Conservation (phyloP, 768 basidiomycete species). For the Russula earlei region DNA sequence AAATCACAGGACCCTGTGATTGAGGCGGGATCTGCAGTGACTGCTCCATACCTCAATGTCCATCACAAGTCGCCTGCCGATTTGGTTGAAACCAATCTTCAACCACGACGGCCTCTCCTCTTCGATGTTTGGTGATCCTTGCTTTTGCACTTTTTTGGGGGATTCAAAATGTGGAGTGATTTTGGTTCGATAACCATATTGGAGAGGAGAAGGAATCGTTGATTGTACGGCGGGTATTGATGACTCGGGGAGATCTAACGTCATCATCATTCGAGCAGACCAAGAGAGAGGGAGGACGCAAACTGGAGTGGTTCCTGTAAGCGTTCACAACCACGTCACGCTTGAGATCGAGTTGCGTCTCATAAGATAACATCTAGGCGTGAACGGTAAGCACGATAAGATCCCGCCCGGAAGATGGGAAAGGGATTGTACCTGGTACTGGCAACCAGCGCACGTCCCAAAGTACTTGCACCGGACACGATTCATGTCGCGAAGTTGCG, state of each 20-base stretch:
- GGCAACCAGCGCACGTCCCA: conserved; percentile 84
- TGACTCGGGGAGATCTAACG: conserved; percentile 42
- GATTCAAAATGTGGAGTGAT: conserved; percentile 94
- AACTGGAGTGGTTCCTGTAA: conserved; percentile 66
- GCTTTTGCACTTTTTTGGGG: conserved; percentile 33
- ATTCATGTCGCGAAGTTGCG: conserved; percentile 51
- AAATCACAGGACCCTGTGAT: neutral
- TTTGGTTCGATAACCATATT: conserved; percentile 93
- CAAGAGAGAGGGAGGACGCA: conserved; percentile 4
- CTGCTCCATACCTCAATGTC: conserved; percentile 73
- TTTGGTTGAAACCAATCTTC: conserved; percentile 82
- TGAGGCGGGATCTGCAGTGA: neutral
- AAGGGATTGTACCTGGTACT: conserved; percentile 64
- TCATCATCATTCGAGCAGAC: neutral
- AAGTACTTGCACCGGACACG: conserved; percentile 79
- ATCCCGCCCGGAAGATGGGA: no score
- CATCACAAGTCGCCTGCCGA: conserved; percentile 62
- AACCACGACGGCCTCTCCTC: conserved; percentile 53
- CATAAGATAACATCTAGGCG: conserved; percentile 77
- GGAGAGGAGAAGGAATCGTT: conserved; percentile 80
- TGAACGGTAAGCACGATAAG: neutral
- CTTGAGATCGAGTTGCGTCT: conserved; percentile 79
- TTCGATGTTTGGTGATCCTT: conserved; percentile 16
- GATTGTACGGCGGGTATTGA: conserved; percentile 55
- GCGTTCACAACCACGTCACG: conserved; percentile 79